Percentiles rank a stretch among this genome's conserved stretches.
These are phyloP conservation scores for Lophiostoma macrostomum DNA, from an alignment of 495 filamentous ascomycete genomes.

Conservation along the genomic window DNA sequence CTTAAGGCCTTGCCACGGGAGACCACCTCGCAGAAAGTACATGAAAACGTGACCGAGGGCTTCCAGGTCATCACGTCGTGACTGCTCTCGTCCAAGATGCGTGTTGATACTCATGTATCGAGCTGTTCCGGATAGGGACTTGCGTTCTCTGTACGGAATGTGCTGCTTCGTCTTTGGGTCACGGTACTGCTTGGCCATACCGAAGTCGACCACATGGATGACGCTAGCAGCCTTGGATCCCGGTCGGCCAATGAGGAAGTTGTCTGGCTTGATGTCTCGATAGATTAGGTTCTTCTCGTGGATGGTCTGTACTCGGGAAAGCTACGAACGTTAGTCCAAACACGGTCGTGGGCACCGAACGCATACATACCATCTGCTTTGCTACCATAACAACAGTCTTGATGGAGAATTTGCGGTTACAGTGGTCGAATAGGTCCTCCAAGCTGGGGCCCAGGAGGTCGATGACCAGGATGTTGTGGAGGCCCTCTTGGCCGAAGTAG, in stretches of 20 bases:
- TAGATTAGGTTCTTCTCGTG: slow-evolving; percentile 99
- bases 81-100: slow-evolving; percentile 94
- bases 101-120: slow-evolving; percentile 99
- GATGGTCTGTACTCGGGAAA: slow-evolving; percentile 97
- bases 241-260: slow-evolving; percentile 97
- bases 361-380: slow-evolving; percentile 86
- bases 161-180: slow-evolving; percentile 99
- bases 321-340: slow-evolving; percentile 49
- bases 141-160: slow-evolving; percentile 96
- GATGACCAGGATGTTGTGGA: slow-evolving; percentile 99
- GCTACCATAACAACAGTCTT: slow-evolving; percentile 99
- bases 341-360: neutral
- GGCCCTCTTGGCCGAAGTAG: slow-evolving; percentile 98
- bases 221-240: slow-evolving; percentile 91
- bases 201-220: slow-evolving; percentile 98
- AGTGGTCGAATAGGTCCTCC: slow-evolving; percentile 97
- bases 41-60: slow-evolving; percentile 98
- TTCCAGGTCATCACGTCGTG: slow-evolving; percentile 92
- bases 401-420: slow-evolving; percentile 88
- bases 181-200: slow-evolving; percentile 99
- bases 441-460: slow-evolving; percentile 94
- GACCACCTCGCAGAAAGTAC: slow-evolving; percentile 95
- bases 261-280: slow-evolving; percentile 98
- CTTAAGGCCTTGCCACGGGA: slow-evolving; percentile 98
- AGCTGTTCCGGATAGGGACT: slow-evolving; percentile 94